Conservation (phyloP, 805 yeast species). For the Geotrichum ghanense region DNA sequence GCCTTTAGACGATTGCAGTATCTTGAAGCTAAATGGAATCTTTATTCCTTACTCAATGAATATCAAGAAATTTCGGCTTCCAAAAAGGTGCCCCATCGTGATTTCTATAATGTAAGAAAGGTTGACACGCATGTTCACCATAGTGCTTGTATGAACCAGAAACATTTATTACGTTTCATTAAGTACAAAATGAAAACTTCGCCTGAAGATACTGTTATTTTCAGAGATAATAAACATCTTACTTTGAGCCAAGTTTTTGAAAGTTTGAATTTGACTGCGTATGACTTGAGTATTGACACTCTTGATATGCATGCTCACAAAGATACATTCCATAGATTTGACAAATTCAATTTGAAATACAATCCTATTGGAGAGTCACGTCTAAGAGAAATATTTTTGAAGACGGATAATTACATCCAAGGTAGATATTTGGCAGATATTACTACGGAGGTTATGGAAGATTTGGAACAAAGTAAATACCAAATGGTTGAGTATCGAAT, state of each 20-base stretch:
- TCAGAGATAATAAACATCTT: constrained; percentile 81
- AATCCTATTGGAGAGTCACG: constrained; percentile 98
- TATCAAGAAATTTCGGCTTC: constrained; percentile 86
- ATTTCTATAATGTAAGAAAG: constrained; percentile 90
- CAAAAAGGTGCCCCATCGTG: constrained; percentile 92
- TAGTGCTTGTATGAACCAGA: constrained; percentile 98
- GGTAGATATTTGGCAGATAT: constrained; percentile 89
- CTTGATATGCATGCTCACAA: constrained; percentile 99
- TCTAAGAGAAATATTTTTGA: constrained; percentile 86
- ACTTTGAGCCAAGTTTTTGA: constrained; percentile 85
- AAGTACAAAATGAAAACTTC: constrained; percentile 83
- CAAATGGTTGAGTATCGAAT: constrained; percentile 97
- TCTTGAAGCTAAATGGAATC: constrained; percentile 92
- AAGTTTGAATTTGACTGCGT: constrained; percentile 83
- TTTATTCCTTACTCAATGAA: constrained; percentile 79
- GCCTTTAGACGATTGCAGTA: constrained; percentile 90
- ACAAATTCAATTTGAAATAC: constrained; percentile 91
- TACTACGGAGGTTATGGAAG: constrained; percentile 87
- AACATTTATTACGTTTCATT: constrained; percentile 86
- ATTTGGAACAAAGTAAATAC: constrained; percentile 87
- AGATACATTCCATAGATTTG: constrained; percentile 96
- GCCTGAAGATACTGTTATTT: constrained; percentile 83
- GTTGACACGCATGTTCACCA: constrained; percentile 99
- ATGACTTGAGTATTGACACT: constrained; percentile 91
- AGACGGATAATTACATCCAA: constrained; percentile 84